Percentiles rank a stretch among this genome's conserved stretches.
phyloP scores from a whole-genome alignment of 2,329 filamentous ascomycete species.

The Nigrospora sphaerica region DNA sequence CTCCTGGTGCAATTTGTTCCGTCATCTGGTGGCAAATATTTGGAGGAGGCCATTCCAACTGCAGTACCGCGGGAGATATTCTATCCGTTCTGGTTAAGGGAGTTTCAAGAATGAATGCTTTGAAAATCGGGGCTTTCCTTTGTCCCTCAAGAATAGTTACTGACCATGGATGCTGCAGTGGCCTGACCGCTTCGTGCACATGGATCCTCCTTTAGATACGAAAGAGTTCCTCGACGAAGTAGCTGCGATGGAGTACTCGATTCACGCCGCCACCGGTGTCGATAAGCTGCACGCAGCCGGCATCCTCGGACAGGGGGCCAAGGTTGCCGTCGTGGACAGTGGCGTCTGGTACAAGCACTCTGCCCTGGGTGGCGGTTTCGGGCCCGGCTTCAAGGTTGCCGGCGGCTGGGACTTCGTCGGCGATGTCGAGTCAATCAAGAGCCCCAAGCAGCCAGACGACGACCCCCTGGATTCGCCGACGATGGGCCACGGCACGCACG shows the following conservation, averaged over 20 bases:
- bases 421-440: constrained; percentile 3
- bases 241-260: constrained; percentile 11
- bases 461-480: constrained; percentile 1
- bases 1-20: too few relatives aligned
- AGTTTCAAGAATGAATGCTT: too few relatives aligned
- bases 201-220: background rate
- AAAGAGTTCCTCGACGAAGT: constrained; percentile 10
- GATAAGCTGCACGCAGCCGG: constrained; percentile 12
- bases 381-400: constrained; percentile 13
- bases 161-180: background rate
- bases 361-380: constrained; percentile 16
- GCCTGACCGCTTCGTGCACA: background rate
- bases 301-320: constrained; percentile 15
- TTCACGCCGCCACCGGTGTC: constrained; percentile 14
- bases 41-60: too few relatives aligned
- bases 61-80: too few relatives aligned
- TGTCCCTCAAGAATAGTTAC: too few relatives aligned
- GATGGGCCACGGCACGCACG: background rate
- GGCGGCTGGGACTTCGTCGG: constrained; percentile 16
- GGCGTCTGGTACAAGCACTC: constrained; percentile 16
- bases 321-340: constrained; percentile 13
- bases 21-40: too few relatives aligned
- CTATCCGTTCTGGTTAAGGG: too few relatives aligned
- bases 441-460: background rate
- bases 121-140: too few relatives aligned